Percentiles rank a stretch among this genome's conserved stretches.
phyloP scores from a whole-genome alignment of 371 early-diverging fungal genomes.

The Scutellospora calospora region DNA sequence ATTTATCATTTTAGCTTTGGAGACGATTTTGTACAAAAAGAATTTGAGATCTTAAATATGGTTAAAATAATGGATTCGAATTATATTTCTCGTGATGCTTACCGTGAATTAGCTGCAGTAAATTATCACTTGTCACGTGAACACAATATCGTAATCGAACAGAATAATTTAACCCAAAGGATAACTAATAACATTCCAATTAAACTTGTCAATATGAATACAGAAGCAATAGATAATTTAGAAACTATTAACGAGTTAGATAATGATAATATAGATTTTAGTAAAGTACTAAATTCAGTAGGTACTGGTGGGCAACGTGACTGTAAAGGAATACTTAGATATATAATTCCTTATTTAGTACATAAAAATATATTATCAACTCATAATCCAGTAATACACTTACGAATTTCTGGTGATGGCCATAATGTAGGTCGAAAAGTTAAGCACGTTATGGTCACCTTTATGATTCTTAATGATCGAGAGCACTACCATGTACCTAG shows the following conservation, averaged over 20 bases:
- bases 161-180: neutral
- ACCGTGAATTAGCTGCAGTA: neutral
- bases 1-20: neutral
- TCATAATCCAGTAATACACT: neutral
- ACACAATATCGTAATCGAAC: neutral
- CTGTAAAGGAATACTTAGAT: neutral
- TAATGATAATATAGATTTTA: neutral
- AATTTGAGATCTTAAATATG: neutral
- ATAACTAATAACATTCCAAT: neutral
- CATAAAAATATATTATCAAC: neutral
- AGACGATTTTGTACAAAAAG: neutral
- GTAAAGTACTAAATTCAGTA: neutral
- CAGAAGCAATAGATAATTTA: neutral
- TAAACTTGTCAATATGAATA: neutral
- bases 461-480: neutral
- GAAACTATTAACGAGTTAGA: neutral
- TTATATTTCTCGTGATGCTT: neutral
- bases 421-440: neutral
- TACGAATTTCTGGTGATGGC: neutral
- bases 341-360: neutral
- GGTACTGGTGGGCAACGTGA: neutral
- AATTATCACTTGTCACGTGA: neutral
- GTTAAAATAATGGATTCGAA: neutral
- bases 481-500: neutral
- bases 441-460: neutral